Evolutionary conservation across 345 rosid genomes (phyloP).

Genomic region (Rhodomyrtus tomentosa): DNA sequence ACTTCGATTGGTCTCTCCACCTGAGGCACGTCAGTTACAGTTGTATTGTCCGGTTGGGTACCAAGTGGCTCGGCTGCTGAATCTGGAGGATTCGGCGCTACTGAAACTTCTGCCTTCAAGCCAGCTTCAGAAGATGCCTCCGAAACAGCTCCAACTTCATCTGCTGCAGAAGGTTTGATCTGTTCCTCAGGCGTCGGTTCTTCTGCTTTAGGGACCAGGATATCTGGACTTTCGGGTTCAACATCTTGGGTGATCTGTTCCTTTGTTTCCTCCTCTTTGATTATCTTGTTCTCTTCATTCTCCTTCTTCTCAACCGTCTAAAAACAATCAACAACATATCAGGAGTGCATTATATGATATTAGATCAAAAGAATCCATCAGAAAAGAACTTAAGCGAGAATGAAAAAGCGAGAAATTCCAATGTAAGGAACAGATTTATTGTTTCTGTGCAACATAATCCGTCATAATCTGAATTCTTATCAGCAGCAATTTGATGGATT

Average conservation of each 20-base stretch:
- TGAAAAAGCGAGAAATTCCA: background rate
- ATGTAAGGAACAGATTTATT: background rate
- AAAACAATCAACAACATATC: background rate
- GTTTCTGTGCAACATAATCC: background rate
- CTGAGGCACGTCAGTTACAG: background rate
- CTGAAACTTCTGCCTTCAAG: background rate
- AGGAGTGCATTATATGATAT: background rate
- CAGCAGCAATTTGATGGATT: background rate
- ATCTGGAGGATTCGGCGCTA: background rate
- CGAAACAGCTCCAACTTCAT: background rate
- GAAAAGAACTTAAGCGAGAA: background rate
- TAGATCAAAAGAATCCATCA: background rate
- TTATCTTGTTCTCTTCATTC: constrained; percentile 4
- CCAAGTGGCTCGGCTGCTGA: background rate
- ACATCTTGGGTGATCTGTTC: background rate
- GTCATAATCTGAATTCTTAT: background rate
- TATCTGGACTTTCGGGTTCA: background rate
- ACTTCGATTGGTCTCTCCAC: background rate
- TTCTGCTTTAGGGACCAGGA: background rate
- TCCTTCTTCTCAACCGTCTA: constrained; percentile 13
- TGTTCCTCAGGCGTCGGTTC: background rate
- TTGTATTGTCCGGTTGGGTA: background rate
- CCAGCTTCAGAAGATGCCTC: background rate
- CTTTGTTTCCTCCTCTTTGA: constrained; percentile 6
- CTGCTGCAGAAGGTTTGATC: background rate